Base-by-base conservation (phyloP, 1,284 basidiomycete genomes). In the Serendipita sp. region DNA sequence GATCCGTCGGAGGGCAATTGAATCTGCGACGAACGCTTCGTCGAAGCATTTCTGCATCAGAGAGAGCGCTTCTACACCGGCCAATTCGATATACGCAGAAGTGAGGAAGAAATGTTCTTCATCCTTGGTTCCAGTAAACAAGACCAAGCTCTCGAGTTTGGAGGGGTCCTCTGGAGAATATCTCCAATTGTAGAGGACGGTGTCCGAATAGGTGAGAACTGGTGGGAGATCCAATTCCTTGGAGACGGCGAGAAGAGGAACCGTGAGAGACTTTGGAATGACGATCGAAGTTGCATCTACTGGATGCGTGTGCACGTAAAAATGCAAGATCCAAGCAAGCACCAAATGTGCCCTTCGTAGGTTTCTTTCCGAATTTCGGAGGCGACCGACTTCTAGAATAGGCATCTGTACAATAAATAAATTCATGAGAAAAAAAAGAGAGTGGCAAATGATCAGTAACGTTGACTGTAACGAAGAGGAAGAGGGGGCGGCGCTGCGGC, bases 141-240 rank as follows among this genome's bases (percentile, higher is more conserved):
- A 77, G 1, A 84, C 85, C 61, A 79, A 75, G 67, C 82, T 83
- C 43, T 77, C 76, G 44, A 91, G 73, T 67, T 87, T 85, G 69
- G 81, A 82, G 53, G 74, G 72, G 29, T 73, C 75, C 45, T 85
- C 77, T 69, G 83, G 74, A 62, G 73, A 68, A 17, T 82, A 76
- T 5, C 75, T 72, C 91, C 91, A 96, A 71, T 97, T 96, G 77
- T 93, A 98, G 4, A 98, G 79, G 1, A 97, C 93, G 34, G 87
- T 88, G 71, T 95, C 93, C 10, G 93, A 89, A 70, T 96, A 98
- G 1, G 93, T 97, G 55, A 95, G 78, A 47, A 97, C 79, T 0
- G 94, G 93, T 0, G 95, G 93, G 1, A 98, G 75, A 65, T 88
- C 87, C 13, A 98, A 82, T 60, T 88, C 77, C 0, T 78, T 74